Percentiles rank a stretch among this genome's conserved stretches.
These are phyloP conservation scores for Plasmopara muralis DNA, from an alignment of 352 stramenopile genomes.

Conservation along the genomic window DNA sequence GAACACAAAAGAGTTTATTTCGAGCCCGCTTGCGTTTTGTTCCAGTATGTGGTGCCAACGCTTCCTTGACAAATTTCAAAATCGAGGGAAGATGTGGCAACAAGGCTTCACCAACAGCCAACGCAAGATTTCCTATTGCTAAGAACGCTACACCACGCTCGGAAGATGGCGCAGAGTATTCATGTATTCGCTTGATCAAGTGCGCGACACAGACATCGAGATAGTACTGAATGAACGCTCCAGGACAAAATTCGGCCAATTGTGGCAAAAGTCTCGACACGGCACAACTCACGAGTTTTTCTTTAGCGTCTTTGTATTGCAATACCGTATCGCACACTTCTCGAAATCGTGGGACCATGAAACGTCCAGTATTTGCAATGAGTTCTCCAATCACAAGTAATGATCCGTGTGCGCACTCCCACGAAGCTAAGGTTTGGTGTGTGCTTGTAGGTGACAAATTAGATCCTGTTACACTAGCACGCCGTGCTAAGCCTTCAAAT, in stretches of 20 bases:
- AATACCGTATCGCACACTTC: constrained; percentile 94
- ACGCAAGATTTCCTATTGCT: constrained; percentile 88
- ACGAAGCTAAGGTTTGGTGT: constrained; percentile 32
- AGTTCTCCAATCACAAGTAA: constrained; percentile 93
- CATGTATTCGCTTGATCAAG: constrained; percentile 77
- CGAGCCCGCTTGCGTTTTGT: constrained; percentile 40
- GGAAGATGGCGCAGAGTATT: constrained; percentile 34
- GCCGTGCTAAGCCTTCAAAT: constrained; percentile 59
- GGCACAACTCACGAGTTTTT: constrained; percentile 73
- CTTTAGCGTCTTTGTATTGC: constrained; percentile 87
- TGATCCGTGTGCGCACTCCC: constrained; percentile 90
- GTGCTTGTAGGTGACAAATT: constrained; percentile 8
- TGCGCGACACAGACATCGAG: constrained; percentile 76
- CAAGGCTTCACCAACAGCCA: constrained; percentile 87
- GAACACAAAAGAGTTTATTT: constrained; percentile 78
- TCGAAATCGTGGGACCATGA: constrained; percentile 96
- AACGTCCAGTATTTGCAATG: constrained; percentile 91
- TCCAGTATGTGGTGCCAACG: constrained; percentile 41
- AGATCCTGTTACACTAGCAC: constrained; percentile 9
- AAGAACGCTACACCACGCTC: constrained; percentile 87
- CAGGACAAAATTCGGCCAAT: constrained; percentile 88
- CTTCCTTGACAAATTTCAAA: constrained; percentile 70
- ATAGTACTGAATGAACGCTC: constrained; percentile 92
- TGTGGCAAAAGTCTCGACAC: constrained; percentile 89
- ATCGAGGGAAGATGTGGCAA: constrained; percentile 78